Conservation (phyloP, 176 grass and related monocot genomes). For the Secale cereale region DNA sequence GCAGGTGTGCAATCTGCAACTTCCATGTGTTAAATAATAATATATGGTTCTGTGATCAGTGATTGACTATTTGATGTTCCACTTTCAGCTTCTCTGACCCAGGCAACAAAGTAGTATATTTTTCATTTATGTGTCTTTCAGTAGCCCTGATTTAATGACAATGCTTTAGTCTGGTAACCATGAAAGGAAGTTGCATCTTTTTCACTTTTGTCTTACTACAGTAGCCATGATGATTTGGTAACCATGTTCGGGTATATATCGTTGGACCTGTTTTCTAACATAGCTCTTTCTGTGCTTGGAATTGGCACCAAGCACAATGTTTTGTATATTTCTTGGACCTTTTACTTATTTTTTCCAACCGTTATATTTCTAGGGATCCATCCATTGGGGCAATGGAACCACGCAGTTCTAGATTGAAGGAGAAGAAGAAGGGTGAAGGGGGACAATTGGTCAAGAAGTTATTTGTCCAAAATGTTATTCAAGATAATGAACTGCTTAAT, state of each 20-base stretch:
- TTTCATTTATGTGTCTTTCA: not conserved
- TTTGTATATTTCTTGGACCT: not conserved
- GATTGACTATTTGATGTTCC: constrained; percentile 7
- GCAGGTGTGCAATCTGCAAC: constrained; percentile 9
- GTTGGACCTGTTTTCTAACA: not conserved
- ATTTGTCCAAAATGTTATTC: constrained; percentile 83
- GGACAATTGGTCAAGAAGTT: constrained; percentile 76
- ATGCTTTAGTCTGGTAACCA: constrained; percentile 7
- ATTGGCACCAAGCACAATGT: not conserved
- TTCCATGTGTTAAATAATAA: too few species aligned
- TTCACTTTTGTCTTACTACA: not conserved
- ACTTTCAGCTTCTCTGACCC: constrained; percentile 6
- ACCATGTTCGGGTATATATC: not conserved
- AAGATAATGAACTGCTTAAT: constrained; percentile 73
- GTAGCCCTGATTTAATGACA: not conserved
- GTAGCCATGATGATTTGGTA: not conserved
- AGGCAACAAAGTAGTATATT: not conserved
- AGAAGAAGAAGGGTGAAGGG: constrained; percentile 86
- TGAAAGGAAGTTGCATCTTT: not conserved
- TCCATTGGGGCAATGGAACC: constrained; percentile 58
- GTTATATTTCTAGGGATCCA: constrained; percentile 45
- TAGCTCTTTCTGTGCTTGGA: constrained; percentile 9
- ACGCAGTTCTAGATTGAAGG: constrained; percentile 88
- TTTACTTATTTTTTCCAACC: constrained; percentile 23
- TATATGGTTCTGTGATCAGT: constrained; percentile 3